Conservation (phyloP, 805 yeast genomes). For the Lipomyces lipofer region DNA sequence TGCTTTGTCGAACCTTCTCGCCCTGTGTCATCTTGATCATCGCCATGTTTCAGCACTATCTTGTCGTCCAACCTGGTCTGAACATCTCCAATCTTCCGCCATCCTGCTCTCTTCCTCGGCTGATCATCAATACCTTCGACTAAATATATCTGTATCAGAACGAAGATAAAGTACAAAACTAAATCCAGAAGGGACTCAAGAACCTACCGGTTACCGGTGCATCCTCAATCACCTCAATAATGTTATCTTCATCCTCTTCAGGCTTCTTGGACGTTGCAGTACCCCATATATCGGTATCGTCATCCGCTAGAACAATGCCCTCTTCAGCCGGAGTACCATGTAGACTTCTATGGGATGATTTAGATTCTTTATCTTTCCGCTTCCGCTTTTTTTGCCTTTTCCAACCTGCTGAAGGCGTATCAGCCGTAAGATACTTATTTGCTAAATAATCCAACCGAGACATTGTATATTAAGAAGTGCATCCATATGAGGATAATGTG, state of each 20-base stretch:
- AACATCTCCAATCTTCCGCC: constrained; percentile 32
- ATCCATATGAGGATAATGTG: too few species aligned
- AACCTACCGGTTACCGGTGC: constrained; percentile 25
- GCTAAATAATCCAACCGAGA: constrained; percentile 51
- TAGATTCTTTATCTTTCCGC: constrained; percentile 32
- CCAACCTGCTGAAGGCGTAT: constrained; percentile 24
- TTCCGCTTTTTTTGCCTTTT: constrained; percentile 32
- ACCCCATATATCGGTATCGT: constrained; percentile 26
- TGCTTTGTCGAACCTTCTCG: too few species aligned
- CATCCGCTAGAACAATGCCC: constrained; percentile 32
- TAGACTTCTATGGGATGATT: background rate
- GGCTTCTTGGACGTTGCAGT: constrained; percentile 10
- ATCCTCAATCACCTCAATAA: constrained; percentile 41
- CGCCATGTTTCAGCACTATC: constrained; percentile 4
- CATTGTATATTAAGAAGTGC: too few species aligned
- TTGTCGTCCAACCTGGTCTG: background rate
- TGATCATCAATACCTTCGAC: constrained; percentile 12
- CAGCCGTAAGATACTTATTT: constrained; percentile 46
- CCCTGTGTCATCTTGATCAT: background rate
- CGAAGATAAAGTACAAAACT: background rate
- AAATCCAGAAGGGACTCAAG: too few species aligned
- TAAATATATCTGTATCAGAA: background rate
- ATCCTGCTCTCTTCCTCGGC: constrained; percentile 21
- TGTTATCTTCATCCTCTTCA: constrained; percentile 27
- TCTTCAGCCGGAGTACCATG: constrained; percentile 8